These are phyloP conservation scores for Botryotinia globosa DNA, from an alignment of 2,329 filamentous ascomycete species.

Conservation along the genomic window DNA sequence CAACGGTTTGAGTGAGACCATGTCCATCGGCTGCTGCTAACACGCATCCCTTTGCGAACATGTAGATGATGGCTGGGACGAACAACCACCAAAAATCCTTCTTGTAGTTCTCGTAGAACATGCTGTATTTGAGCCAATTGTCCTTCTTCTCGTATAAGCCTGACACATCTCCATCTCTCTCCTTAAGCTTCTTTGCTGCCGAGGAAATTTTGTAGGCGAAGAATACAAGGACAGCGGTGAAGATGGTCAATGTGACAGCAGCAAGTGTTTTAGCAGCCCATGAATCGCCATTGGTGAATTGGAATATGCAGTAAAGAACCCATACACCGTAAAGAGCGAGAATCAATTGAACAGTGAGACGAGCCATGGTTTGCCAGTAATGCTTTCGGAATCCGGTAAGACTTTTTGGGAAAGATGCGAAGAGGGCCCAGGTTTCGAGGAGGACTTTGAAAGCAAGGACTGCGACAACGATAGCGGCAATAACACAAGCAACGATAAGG, in stretches of 20 bases:
- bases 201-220: constrained; percentile 82
- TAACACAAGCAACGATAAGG: constrained; percentile 80
- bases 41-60: constrained; percentile 82
- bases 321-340: constrained; percentile 90
- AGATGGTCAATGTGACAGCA: constrained; percentile 73
- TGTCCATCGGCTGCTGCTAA: constrained; percentile 84
- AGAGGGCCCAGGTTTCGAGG: constrained; percentile 87
- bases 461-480: constrained; percentile 78
- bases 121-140: constrained; percentile 90
- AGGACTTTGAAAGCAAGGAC: constrained; percentile 90
- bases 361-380: constrained; percentile 91
- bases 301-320: constrained; percentile 94
- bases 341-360: constrained; percentile 86
- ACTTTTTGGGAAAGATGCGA: constrained; percentile 76
- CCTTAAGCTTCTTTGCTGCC: constrained; percentile 71
- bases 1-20: constrained; percentile 75
- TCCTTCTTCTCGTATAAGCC: constrained; percentile 84
- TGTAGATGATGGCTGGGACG: constrained; percentile 82
- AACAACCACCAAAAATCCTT: constrained; percentile 98
- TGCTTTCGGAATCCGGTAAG: constrained; percentile 86
- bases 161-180: constrained; percentile 67
- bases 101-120: constrained; percentile 97
- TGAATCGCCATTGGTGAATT: constrained; percentile 90
- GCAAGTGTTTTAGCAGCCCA: constrained; percentile 88
- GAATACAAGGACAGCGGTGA: constrained; percentile 76